Base-by-base conservation (phyloP, 2,329 filamentous ascomycete species). In the Elsinoe fawcettii region DNA sequence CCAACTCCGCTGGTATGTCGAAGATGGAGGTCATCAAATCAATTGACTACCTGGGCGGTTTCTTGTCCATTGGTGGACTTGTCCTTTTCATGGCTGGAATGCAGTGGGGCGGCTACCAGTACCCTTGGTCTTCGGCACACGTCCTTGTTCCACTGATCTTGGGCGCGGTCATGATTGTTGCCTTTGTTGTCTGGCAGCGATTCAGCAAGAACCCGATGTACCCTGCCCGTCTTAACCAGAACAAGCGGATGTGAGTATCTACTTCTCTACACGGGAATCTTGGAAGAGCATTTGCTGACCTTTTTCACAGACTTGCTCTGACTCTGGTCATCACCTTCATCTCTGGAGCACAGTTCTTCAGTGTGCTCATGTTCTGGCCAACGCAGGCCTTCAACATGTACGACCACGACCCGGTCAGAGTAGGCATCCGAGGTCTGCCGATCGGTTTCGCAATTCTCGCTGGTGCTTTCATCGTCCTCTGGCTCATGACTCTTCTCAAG, bases 391-490 rank as follows among this genome's bases (percentile, higher is more conserved):
- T 81, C 70, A 85, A 85, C 61, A 78, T 85, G 8, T 85, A 53
- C 20, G 49, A 39, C 5, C 80, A 86, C 61, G 80, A 86, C 61
- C 82, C 83, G 0, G 68, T 84, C 16, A 76, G 75, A 20, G 78
- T 87, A 56, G 85, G 85, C n/a, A 70, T 87, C 58, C 78, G 84
- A 58, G 81, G 81, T 39, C 68, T 88, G 5, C 84, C 84, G 1
- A 77, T 87, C 60, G 83, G 81, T 1, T 82, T 86, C 60, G 77
- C 78, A 22, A 84, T 87, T 64, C 74, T 87, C 32, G 70, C 70
- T 32, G 85, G 85, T 11, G 83, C 83, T 22, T 77, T 78, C 56
- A 73, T 85, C 60, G 77, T 80, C 2, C 74, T 87, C 1, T 74
- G 75, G 60, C 71, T 85, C 2, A 73, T 87, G 22, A 80, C 79